phyloP scores from a whole-genome alignment of 2,329 filamentous ascomycete genomes.

The Emericellopsis atlantica region DNA sequence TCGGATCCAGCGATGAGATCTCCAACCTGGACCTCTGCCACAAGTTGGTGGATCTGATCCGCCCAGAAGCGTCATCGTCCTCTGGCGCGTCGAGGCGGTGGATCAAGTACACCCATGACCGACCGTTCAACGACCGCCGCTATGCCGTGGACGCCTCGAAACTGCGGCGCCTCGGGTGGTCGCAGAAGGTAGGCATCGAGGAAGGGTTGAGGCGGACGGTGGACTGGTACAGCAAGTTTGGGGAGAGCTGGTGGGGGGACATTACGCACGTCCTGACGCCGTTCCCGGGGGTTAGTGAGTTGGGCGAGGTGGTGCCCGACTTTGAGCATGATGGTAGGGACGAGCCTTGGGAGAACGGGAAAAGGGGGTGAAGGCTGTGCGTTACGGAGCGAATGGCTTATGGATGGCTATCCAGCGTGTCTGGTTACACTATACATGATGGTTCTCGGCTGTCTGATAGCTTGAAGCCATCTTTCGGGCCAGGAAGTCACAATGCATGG shows the following conservation, averaged over 20 bases:
- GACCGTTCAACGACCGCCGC: conserved; percentile 65
- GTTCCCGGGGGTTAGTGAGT: conserved; percentile 47
- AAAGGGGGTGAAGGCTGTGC: no score
- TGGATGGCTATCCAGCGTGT: no score
- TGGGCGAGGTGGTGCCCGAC: conserved; percentile 41
- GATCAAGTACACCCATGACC: conserved; percentile 65
- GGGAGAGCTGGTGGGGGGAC: conserved; percentile 60
- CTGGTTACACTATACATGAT: no score
- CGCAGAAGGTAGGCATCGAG: conserved; percentile 51
- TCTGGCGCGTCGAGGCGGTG: conserved; percentile 45
- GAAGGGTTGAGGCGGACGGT: conserved; percentile 53
- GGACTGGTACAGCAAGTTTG: conserved; percentile 56
- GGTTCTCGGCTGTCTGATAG: no score
- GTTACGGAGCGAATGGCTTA: no score
- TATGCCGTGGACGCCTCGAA: conserved; percentile 63
- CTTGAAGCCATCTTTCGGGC: no score
- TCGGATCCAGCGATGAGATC: conserved; percentile 66
- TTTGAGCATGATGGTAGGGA: conserved; percentile 19
- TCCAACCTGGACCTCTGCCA: conserved; percentile 60
- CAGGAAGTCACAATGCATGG: no score
- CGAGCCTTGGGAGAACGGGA: not conserved
- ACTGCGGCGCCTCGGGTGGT: conserved; percentile 54
- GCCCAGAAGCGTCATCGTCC: conserved; percentile 27
- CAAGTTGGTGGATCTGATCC: conserved; percentile 47
- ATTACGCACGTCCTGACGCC: conserved; percentile 57